Base-by-base conservation (phyloP, 805 yeast genomes). In the Wickerhamiella sergipiensis region DNA sequence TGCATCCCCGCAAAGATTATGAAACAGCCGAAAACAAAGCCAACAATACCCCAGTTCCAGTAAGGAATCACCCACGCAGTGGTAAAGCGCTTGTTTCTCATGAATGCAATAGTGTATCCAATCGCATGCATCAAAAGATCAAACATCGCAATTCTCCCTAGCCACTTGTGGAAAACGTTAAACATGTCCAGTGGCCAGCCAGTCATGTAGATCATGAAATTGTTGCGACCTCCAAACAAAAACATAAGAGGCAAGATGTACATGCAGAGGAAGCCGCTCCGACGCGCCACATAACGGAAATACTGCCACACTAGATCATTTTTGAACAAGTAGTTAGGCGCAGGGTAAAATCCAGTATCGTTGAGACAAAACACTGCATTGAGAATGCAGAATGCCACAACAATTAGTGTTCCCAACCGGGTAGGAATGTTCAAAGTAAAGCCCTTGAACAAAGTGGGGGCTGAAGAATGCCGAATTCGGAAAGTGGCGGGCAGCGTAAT, bases 191-290 rank as follows among this genome's bases (percentile, higher is more conserved):
- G 78, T 0, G 79, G 62, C 69, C 83, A 71, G 2, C 86, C 85
- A 1, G 87, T 74, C 10, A 81, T 49, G 61, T 68, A 70, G 56
- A 75, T 73, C 61, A 84, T 68, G 39, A 84, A 75, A 61, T 82
- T 85, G 63, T 85, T 84, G 60, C 90, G 70, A 24, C 84, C 83
- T 13, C 86, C 85, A 64, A 84, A 64, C 31, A 64, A 31, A 19
- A 60, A 49, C 42, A 64, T 46, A 17, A 63, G 43, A 1, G 68
- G 68, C 22, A 59, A 5, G 24, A 61, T 55, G 19, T 55, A 55
- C 18, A 58, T 31, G 10, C 45, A 21, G n/a, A 57, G 23, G 7
- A 42, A 52, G 9, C 56, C 57, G 3, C 58, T 33, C 5, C 61
- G 51, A 40, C 39, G 36, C 8, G 60, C 58, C n/a, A 50, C 19